Evolutionary conservation across 164 flowering plant genomes (phyloP).

Genomic region (Buxus sempervirens): DNA sequence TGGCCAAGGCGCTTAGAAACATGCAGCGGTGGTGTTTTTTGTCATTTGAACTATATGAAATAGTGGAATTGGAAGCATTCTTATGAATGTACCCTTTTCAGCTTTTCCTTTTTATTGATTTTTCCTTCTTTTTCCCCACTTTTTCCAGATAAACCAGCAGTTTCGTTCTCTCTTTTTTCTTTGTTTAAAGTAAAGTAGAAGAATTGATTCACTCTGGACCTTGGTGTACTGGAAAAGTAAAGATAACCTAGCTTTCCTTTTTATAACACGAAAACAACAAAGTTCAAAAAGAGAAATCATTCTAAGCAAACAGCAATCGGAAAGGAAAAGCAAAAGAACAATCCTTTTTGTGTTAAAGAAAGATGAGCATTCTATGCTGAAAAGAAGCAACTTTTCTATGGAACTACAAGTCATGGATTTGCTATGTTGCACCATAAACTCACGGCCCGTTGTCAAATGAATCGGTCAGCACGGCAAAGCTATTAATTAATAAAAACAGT

Average conservation of each 20-base stretch:
- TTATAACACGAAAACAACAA: neutral
- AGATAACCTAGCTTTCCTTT: neutral
- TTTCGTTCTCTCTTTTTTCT: no score
- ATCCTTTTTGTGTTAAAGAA: neutral
- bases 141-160: no score
- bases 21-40: neutral
- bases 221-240: no score
- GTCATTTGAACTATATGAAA: neutral
- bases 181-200: no score
- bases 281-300: slow-evolving; percentile 2
- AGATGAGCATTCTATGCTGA: neutral
- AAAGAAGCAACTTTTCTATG: neutral
- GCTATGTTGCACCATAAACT: neutral
- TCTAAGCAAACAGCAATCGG: neutral
- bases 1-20: neutral
- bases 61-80: neutral
- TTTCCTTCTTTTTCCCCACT: no score
- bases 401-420: neutral
- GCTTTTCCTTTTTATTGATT: no score
- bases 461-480: no score
- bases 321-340: slow-evolving; percentile 8
- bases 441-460: no score
- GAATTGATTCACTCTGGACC: no score
- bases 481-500: no score
- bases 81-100: no score